Evolutionary conservation across 306 rosid genomes (phyloP).

Genomic region (Malus sieversii): DNA sequence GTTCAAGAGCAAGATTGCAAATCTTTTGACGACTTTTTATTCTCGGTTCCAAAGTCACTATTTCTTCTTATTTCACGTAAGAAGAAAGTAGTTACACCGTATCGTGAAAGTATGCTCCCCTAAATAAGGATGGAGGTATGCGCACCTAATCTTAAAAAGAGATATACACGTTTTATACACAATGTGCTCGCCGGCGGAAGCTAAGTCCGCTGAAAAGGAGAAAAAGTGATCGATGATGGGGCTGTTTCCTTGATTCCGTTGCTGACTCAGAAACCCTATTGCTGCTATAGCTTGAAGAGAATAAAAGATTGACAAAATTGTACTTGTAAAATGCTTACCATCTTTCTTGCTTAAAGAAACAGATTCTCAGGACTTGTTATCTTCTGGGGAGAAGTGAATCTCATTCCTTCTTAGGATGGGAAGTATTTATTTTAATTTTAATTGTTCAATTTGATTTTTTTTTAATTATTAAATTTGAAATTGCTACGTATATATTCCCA

Average conservation of each 20-base stretch:
- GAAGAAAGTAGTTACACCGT: no score
- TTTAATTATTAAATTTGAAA: no score
- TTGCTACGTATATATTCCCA: conserved; percentile 1
- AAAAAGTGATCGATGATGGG: conserved; percentile 20
- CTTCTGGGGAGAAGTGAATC: conserved; percentile 29
- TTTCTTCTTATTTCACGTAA: no score
- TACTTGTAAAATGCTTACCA: conserved; percentile 19
- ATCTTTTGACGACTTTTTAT: no score
- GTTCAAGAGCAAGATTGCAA: neutral
- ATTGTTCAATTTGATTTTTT: neutral
- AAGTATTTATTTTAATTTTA: conserved; percentile 15
- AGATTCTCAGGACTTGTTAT: conserved; percentile 31
- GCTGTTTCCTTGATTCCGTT: conserved; percentile 66
- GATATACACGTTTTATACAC: no score
- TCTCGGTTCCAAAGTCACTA: rapidly evolving
- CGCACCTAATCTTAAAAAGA: neutral
- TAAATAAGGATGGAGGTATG: neutral
- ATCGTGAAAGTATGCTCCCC: neutral
- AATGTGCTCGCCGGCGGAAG: no score
- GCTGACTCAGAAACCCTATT: conserved; percentile 17
- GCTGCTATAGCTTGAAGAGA: conserved; percentile 8
- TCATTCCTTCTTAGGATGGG: conserved; percentile 24
- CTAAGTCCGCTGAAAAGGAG: neutral
- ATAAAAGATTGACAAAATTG: conserved; percentile 20
- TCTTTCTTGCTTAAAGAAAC: conserved; percentile 21